These are phyloP conservation scores for Mrakia gelida DNA, from an alignment of 768 basidiomycete species.

Conservation along the genomic window DNA sequence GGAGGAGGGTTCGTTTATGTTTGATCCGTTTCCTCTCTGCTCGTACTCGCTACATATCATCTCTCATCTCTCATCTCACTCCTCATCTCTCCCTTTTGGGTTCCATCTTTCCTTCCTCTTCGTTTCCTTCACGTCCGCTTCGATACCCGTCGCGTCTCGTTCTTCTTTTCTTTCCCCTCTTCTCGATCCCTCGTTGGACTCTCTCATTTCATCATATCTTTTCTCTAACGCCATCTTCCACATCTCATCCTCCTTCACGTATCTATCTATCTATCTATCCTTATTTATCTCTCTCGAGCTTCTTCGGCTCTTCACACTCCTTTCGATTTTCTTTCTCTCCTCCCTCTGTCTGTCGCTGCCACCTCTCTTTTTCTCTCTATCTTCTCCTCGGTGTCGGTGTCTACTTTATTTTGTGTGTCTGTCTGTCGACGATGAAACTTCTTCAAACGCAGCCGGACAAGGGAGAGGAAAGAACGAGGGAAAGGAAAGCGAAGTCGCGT, in stretches of 20 bases:
- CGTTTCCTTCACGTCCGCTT: not conserved
- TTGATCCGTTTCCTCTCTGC: not conserved
- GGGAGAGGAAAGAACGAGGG: no score
- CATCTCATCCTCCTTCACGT: not conserved
- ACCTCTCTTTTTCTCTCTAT: not conserved
- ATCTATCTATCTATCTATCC: not conserved
- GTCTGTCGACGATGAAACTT: no score
- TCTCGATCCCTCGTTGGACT: not conserved
- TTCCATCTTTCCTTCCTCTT: not conserved
- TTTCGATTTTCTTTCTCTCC: not conserved
- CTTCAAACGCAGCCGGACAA: no score
- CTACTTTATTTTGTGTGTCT: no score
- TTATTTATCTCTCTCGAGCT: not conserved
- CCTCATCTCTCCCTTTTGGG: not conserved
- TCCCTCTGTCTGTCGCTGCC: not conserved
- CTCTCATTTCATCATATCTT: not conserved
- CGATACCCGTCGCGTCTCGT: not conserved
- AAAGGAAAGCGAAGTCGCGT: no score
- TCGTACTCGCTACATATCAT: slow-evolving; percentile 5
- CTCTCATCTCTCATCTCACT: not conserved
- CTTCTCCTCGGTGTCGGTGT: no score
- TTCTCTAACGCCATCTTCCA: not conserved
- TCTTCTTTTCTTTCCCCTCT: not conserved
- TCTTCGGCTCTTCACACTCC: not conserved
- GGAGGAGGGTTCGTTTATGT: slow-evolving; percentile 23